Base-by-base conservation (phyloP, 2,329 filamentous ascomycete species). In the Phialophora tarda region DNA sequence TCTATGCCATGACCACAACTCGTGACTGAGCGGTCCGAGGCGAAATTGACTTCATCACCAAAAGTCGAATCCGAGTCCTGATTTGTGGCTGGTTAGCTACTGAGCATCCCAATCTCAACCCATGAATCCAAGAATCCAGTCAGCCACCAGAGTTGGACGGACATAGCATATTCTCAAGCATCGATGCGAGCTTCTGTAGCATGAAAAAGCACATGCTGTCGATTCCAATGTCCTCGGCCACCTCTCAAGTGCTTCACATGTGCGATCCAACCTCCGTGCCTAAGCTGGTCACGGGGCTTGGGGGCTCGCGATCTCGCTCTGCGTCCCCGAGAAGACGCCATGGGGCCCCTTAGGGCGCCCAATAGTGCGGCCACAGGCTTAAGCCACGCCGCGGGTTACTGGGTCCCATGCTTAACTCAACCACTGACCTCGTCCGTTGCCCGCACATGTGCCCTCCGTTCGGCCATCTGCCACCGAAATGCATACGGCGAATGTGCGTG, bases 401-500 rank as follows among this genome's bases (percentile, higher is more conserved):
- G 14, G 47, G 24, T 11, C 10, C 21, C 59, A 61, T 44, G 48
- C 59, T 14, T 21, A 28, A 59, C 23, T 59, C 57, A n/a, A 50
- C 41, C 57, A 34, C 57, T 21, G 57, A 44, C 28, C 12, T 44
- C 6, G 6, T 38, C 59, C 30, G 11, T 24, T 24, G 17, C 44
- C 1, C 14, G 14, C 23, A 21, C 44, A 58, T 26, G 41, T 51
- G 47, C 41, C 55, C 54, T 8, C 26, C 23, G 17, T 59, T 59
- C 55, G 62, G 47, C 26, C 56, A 32, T 30, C 26, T 32, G n/a
- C 32, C 24, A 56, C 63, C 63, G 63, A 65, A 23, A 26, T 65
- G 63, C 63, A 65, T 59, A 21, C 48, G 47, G 51, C 47, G n/a
- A 28, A 8, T 10, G 44, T 28, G 41, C 57, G 38, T 24, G n/a